Base-by-base conservation (phyloP, 2,329 filamentous ascomycete species). In the Clarireedia homoeocarpa region DNA sequence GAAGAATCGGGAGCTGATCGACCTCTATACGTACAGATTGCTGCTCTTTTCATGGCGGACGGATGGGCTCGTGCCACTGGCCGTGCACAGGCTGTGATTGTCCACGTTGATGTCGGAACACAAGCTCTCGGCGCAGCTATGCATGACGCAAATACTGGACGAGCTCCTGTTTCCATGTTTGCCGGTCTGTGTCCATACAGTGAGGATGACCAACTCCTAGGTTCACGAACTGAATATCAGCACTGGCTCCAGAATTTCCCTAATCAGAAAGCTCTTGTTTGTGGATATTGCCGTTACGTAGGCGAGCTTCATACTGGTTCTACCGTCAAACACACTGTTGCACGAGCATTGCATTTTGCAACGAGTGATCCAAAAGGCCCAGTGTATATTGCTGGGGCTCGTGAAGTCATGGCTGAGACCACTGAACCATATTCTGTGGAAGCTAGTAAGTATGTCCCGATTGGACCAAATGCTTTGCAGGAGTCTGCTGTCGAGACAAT, bases 41-140 rank as follows among this genome's bases (percentile, higher is more conserved):
- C 86, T 3, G 85, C 85, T 5, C 75, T 89, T 10, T 88, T 84
- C 27, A 85, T 87, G 81, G 85, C 86, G 4, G 84, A 88, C 66
- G 85, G 85, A 48, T 88, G 84, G 64, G 84, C 85, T 40, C 77
- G 83, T 36, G 70, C 84, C 9, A 83, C 83, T 0, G 79, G 79
- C 47, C 76, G 80, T 54, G 82, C 83, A 0, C 85, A 88, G 72
- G 82, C 79, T 55, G 85, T 88, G 2, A 80, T 89, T 55, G 80
- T 88, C 2, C 59, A 89, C 62, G 84, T 88, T 59, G 85, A 89
- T 62, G 85, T 88, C 12, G 86, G 86, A 14, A 89, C 85, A 0
- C 85, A 88, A 69, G 85, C 83, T 14, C 76, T 89, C 3, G 85
- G 78, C n/a, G 81, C n/a, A 12, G 85, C 84, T 0, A 76, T 89